phyloP scores from a whole-genome alignment of 345 rosid genomes.

The Hibiscus mutabilis region DNA sequence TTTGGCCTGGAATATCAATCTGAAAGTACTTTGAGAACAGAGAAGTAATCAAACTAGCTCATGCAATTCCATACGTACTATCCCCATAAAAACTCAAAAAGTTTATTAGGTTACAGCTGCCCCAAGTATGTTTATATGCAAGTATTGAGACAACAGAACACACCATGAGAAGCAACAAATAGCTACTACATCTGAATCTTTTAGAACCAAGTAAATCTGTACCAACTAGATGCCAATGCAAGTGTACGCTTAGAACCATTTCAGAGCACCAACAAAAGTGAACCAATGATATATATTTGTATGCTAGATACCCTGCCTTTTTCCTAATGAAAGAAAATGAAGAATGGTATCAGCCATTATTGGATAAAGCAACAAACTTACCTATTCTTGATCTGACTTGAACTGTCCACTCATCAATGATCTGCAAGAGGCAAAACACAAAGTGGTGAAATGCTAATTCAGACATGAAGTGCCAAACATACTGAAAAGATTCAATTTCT shows the following conservation, averaged over 20 bases:
- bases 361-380: constrained; percentile 17
- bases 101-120: background rate
- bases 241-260: background rate
- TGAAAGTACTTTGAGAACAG: background rate
- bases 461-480: background rate
- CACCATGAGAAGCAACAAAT: background rate
- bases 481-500: background rate
- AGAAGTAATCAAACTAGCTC: background rate
- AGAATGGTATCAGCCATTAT: background rate
- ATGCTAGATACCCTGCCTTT: background rate
- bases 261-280: background rate
- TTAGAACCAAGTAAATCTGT: background rate
- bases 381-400: constrained; percentile 74
- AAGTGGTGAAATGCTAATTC: constrained; percentile 4
- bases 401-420: constrained; percentile 76
- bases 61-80: background rate
- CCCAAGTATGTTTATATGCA: background rate
- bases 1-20: background rate
- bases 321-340: background rate
- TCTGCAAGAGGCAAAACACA: constrained; percentile 30
- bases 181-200: background rate
- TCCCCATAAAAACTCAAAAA: background rate
- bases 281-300: background rate
- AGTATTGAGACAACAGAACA: background rate
- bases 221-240: background rate